Evolutionary conservation across 139 green algal species (phyloP).

Genomic region (Zygnema cylindricum): DNA sequence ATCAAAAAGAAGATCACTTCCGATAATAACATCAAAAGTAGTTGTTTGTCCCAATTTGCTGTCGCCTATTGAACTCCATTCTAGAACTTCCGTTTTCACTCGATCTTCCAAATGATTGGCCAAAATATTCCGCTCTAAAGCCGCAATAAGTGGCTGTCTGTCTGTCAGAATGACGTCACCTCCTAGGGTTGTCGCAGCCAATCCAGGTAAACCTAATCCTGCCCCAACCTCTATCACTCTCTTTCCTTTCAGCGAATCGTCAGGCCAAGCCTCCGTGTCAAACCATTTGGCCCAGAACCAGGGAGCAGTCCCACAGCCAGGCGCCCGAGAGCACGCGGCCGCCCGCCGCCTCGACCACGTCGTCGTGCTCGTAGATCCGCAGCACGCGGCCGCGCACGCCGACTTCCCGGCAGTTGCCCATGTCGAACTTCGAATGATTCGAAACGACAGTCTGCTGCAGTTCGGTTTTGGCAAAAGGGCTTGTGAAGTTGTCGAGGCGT

Average conservation of each 20-base stretch:
- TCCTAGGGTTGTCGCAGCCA: background rate
- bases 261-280: background rate
- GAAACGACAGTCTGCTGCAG: too few species aligned
- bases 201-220: background rate
- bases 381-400: background rate
- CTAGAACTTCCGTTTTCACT: background rate
- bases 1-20: conserved; percentile 22
- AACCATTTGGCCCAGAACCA: background rate
- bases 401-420: background rate
- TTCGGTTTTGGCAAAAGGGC: too few species aligned
- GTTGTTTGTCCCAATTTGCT: background rate
- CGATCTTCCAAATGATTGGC: background rate
- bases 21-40: background rate
- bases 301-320: conserved; percentile 8
- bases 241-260: background rate
- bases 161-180: background rate
- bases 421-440: too few species aligned
- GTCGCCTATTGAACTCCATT: background rate
- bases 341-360: background rate
- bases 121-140: conserved; percentile 3
- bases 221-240: background rate
- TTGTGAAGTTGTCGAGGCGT: too few species aligned
- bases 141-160: conserved; percentile 3
- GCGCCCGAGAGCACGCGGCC: background rate
- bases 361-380: background rate